Evolutionary conservation across 768 basidiomycete species (phyloP).

Genomic region (Paxillus involutus): DNA sequence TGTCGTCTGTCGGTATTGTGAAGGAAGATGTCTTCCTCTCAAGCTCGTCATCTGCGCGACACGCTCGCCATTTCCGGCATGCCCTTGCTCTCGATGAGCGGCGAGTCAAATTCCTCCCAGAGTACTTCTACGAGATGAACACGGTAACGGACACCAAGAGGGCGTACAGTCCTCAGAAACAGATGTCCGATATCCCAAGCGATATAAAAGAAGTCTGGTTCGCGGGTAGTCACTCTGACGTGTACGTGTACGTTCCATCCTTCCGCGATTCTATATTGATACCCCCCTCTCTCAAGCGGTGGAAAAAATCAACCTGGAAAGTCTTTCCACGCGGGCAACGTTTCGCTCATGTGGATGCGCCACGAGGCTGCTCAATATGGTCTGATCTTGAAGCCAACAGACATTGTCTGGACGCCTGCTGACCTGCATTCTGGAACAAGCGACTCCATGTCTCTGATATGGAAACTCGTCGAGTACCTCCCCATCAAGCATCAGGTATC

Average conservation of each 20-base stretch:
- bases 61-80: conserved; percentile 61
- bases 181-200: not conserved
- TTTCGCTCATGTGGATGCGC: conserved; percentile 34
- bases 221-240: conserved; percentile 43
- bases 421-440: conserved; percentile 22
- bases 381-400: conserved; percentile 25
- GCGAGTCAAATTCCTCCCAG: conserved; percentile 56
- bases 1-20: conserved; percentile 60
- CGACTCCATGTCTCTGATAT: conserved; percentile 17
- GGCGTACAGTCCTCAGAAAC: conserved; percentile 27
- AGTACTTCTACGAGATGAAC: conserved; percentile 34
- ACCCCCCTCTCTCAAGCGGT: conserved; percentile 12
- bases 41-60: conserved; percentile 55
- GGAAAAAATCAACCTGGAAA: conserved; percentile 23
- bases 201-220: conserved; percentile 70
- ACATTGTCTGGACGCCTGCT: conserved; percentile 27
- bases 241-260: conserved; percentile 12
- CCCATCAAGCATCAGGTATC: conserved; percentile 25
- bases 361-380: conserved; percentile 25
- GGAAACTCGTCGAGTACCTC: conserved; percentile 18
- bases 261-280: not conserved
- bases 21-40: conserved; percentile 48
- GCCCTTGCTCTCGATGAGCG: conserved; percentile 63
- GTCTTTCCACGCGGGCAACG: conserved; percentile 23
- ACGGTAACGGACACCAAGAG: not conserved